Evolutionary conservation across 208 protist species (phyloP).

Genomic region (Wallacemonas rigidus): DNA sequence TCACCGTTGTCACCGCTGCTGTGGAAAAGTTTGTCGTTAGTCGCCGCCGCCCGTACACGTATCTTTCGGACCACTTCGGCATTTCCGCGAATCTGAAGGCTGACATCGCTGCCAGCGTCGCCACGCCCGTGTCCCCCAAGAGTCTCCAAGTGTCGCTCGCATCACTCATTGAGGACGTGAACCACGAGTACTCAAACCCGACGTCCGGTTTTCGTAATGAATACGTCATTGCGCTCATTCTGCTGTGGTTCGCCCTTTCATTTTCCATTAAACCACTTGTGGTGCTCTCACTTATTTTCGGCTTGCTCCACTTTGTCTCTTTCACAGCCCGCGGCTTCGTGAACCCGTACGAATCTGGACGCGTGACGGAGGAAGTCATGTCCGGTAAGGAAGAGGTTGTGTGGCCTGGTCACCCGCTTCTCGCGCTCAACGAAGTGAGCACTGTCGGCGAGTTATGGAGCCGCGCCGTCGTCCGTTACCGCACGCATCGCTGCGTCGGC

Average conservation of each 20-base stretch:
- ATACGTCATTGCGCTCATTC: conserved; percentile 30
- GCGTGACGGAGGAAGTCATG: conserved; percentile 52
- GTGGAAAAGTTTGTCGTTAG: conserved; percentile 86
- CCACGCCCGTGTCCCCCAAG: conserved; percentile 21
- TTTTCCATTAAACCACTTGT: conserved; percentile 46
- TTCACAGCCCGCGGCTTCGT: conserved; percentile 40
- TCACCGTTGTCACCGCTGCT: conserved; percentile 33
- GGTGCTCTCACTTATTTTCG: conserved; percentile 27
- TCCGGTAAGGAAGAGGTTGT: conserved; percentile 37
- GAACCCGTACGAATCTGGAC: conserved; percentile 37
- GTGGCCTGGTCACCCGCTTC: conserved; percentile 28
- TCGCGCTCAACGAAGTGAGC: conserved; percentile 37
- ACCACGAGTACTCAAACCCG: conserved; percentile 75
- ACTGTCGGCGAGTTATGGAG: conserved; percentile 74
- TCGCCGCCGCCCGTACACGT: conserved; percentile 76
- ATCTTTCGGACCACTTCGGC: conserved; percentile 91
- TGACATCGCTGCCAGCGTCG: conserved; percentile 5
- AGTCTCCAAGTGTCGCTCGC: conserved; percentile 39
- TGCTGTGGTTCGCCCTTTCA: conserved; percentile 44
- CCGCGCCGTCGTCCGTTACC: conserved; percentile 53
- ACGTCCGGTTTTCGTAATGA: conserved; percentile 53
- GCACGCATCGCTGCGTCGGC: conserved; percentile 64
- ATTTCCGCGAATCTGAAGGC: conserved; percentile 41
- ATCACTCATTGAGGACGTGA: conserved; percentile 55
- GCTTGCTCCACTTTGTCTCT: conserved; percentile 40